A percentile compares a stretch with the other conserved stretches of the same genome.
Conservation (phyloP, 345 rosid genomes). For the Isatis tinctoria region DNA sequence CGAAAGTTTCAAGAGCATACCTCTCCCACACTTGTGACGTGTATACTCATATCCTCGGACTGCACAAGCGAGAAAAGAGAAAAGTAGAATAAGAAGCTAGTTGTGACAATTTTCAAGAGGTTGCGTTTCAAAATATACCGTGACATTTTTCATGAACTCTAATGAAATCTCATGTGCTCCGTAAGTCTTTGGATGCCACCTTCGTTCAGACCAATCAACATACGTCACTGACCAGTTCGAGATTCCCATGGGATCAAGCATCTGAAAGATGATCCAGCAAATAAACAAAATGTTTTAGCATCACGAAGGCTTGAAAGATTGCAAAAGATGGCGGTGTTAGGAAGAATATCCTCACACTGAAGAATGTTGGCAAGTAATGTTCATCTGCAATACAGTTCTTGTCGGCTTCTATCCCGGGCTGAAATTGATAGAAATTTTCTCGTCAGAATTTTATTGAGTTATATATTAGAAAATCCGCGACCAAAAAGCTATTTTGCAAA, state of each 20-base stretch:
- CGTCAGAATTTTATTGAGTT: background rate
- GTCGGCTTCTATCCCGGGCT: constrained; percentile 94
- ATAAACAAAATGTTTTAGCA: background rate
- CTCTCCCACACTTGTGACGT: constrained; percentile 81
- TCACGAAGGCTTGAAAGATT: constrained; percentile 8
- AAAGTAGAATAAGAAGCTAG: background rate
- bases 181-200: constrained; percentile 95
- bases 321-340: background rate
- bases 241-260: constrained; percentile 85
- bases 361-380: constrained; percentile 90
- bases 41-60: constrained; percentile 64
- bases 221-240: constrained; percentile 92
- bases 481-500: background rate
- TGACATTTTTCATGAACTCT: constrained; percentile 66
- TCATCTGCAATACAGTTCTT: constrained; percentile 95
- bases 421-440: constrained; percentile 29
- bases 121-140: constrained; percentile 39
- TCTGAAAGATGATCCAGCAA: constrained; percentile 37
- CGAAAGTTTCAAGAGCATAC: constrained; percentile 4
- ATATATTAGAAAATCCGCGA: background rate
- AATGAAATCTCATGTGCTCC: constrained; percentile 49
- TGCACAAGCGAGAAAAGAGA: constrained; percentile 35
- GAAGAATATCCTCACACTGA: constrained; percentile 44
- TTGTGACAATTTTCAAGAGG: background rate
- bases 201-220: constrained; percentile 98